Percentiles rank a stretch among this genome's conserved stretches.
phyloP scores from a whole-genome alignment of 805 yeast genomes.

The Candida fluviatilis region DNA sequence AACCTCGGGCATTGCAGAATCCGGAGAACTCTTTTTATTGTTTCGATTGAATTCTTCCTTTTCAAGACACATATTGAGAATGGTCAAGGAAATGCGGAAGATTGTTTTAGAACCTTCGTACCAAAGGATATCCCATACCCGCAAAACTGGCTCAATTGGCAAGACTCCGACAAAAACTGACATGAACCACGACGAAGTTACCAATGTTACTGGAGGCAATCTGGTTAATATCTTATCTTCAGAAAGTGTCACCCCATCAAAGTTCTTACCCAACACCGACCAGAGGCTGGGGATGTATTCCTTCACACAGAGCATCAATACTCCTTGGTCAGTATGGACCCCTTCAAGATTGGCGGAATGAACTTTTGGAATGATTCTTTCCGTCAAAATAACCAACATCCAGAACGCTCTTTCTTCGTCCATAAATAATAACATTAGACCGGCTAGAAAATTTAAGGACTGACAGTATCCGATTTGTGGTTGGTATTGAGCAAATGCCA shows the following conservation, averaged over 20 bases:
- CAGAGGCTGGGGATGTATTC: slow-evolving; percentile 84
- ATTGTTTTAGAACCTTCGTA: slow-evolving; percentile 87
- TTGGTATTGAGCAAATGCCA: slow-evolving; percentile 78
- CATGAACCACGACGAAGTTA: slow-evolving; percentile 98
- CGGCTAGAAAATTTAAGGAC: slow-evolving; percentile 88
- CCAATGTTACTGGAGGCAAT: slow-evolving; percentile 85
- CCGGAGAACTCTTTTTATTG: slow-evolving; percentile 13
- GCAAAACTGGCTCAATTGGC: slow-evolving; percentile 81
- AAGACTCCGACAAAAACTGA: slow-evolving; percentile 87
- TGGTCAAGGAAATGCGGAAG: slow-evolving; percentile 76
- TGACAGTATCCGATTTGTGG: slow-evolving; percentile 96
- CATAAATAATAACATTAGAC: slow-evolving; percentile 76
- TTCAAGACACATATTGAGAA: slow-evolving; percentile 60
- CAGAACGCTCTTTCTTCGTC: slow-evolving; percentile 90
- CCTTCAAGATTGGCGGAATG: slow-evolving; percentile 91
- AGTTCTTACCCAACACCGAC: slow-evolving; percentile 43
- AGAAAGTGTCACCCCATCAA: slow-evolving; percentile 36
- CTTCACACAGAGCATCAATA: slow-evolving; percentile 77
- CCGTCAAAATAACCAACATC: slow-evolving; percentile 92
- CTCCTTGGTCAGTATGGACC: slow-evolving; percentile 93
- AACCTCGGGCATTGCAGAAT: slow-evolving; percentile 22
- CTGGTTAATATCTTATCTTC: slow-evolving; percentile 58
- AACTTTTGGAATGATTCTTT: slow-evolving; percentile 81
- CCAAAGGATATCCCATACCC: slow-evolving; percentile 94
- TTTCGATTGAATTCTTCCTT: slow-evolving; percentile 52